These are phyloP conservation scores for Blepharisma japonicum DNA, from an alignment of 73 alveolate species.

Conservation along the genomic window DNA sequence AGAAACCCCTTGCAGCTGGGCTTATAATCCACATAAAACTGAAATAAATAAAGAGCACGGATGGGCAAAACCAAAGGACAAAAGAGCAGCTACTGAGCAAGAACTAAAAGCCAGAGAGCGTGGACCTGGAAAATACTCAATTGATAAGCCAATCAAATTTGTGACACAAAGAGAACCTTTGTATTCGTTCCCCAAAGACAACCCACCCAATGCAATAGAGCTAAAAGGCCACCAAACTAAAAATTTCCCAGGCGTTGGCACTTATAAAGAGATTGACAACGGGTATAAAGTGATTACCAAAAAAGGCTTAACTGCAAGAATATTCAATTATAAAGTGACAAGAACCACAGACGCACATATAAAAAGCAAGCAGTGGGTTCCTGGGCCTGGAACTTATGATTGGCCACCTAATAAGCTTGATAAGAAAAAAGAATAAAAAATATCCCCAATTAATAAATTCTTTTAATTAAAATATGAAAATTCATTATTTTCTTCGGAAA, in stretches of 20 bases:
- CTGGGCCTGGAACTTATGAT: too few species aligned
- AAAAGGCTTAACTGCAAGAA: too few species aligned
- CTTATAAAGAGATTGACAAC: neutral
- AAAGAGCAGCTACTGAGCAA: neutral
- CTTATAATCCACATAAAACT: neutral
- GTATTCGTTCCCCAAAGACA: neutral
- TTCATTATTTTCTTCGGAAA: too few species aligned
- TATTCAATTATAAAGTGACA: too few species aligned
- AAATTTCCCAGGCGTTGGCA: neutral
- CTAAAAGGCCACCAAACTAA: too few species aligned
- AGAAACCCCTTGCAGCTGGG: slow-evolving; percentile 25
- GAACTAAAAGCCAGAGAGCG: neutral
- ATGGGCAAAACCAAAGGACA: slow-evolving; percentile 11
- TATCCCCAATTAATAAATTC: too few species aligned
- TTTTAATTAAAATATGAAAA: too few species aligned
- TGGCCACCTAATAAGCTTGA: too few species aligned
- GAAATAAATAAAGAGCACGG: neutral
- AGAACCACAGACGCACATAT: too few species aligned
- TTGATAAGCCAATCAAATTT: neutral
- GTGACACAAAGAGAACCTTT: neutral
- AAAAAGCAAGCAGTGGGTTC: too few species aligned
- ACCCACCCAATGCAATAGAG: neutral
- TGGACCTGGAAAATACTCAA: slow-evolving; percentile 15
- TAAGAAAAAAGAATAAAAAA: too few species aligned
- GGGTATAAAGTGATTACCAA: too few species aligned